Base-by-base conservation (phyloP, 2,329 filamentous ascomycete genomes). In the Stagonosporopsis rhizophila region DNA sequence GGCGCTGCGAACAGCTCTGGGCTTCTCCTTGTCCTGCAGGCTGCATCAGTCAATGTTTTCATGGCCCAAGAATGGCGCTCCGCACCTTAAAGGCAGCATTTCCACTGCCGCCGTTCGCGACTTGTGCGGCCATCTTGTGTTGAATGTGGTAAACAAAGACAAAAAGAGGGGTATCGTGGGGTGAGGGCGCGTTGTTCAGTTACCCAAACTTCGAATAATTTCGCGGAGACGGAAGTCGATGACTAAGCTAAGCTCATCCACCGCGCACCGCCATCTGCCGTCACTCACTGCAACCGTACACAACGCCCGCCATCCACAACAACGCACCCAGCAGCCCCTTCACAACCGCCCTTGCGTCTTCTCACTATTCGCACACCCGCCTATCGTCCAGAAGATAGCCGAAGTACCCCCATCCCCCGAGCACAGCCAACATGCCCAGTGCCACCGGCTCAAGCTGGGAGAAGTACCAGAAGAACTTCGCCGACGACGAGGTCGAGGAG, bases 391-490 rank as follows among this genome's bases (percentile, higher is more conserved):
- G 49, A 52, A 19, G 32, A 47, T 34, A 44, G 39, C 49, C 48
- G 22, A 30, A 23, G 42, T 28, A 35, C 17, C 58, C 41, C 41
- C 37, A 45, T 54, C 38, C 25, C 48, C 6, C 64, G 56, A 57
- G 25, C 14, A 39, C 64, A 59, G 64, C 75, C 74, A 82, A 69
- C 77, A 86, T 97, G 93, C 93, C 93, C 85, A 94, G 91, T 82
- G 94, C 95, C 79, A 96, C 90, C 72, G 95, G 95, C 77, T 81
- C 85, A 79, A 91, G 87, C 85, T 99, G 95, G 95, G 95, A 99
- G 85, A 98, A 98, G 83, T 98, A 96, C 85, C 87, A 91, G 82
- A 97, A 98, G 85, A 93, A 89, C 75, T 99, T 91, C 75, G 94
- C 89, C 75, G 95, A 99, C 75, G 95, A 99, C 72, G 95, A 98